A percentile compares a stretch with the other conserved stretches of the same genome.
phyloP scores from a whole-genome alignment of 257 asterid species.

The Solanum bulbocastanum region DNA sequence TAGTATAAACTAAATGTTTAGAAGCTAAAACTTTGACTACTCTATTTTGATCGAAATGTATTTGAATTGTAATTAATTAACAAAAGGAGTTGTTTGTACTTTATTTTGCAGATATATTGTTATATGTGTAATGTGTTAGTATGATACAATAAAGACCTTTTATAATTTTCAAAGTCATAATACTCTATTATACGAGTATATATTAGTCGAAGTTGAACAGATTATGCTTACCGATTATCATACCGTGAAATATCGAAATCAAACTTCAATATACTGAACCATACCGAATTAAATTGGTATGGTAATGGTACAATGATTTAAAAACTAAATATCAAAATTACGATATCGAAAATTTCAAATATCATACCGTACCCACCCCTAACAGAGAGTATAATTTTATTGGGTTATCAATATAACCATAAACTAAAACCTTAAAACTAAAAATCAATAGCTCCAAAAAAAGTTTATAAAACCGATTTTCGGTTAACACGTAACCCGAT shows the following conservation, averaged over 20 bases:
- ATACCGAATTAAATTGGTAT: neutral
- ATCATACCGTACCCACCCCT: neutral
- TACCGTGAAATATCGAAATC: neutral
- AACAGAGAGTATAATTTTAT: neutral
- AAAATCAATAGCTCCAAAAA: neutral
- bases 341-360: fast-evolving
- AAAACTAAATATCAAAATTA: too few relatives aligned
- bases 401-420: neutral
- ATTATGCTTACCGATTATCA: neutral
- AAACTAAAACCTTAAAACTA: neutral
- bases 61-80: neutral
- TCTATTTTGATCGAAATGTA: neutral
- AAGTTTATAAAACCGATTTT: too few relatives aligned
- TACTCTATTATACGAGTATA: neutral
- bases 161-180: neutral
- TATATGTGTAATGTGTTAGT: neutral
- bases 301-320: too few relatives aligned
- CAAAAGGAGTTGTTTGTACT: neutral
- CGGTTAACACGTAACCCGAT: too few relatives aligned
- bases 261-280: neutral
- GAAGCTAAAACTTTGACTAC: neutral
- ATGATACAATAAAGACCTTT: neutral
- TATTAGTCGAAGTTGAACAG: neutral
- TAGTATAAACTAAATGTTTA: neutral
- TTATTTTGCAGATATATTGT: neutral